Evolutionary conservation across 805 yeast species (phyloP), one percentile per base, ranked within the genome.

Genomic region (Schwanniomyces sp.): DNA sequence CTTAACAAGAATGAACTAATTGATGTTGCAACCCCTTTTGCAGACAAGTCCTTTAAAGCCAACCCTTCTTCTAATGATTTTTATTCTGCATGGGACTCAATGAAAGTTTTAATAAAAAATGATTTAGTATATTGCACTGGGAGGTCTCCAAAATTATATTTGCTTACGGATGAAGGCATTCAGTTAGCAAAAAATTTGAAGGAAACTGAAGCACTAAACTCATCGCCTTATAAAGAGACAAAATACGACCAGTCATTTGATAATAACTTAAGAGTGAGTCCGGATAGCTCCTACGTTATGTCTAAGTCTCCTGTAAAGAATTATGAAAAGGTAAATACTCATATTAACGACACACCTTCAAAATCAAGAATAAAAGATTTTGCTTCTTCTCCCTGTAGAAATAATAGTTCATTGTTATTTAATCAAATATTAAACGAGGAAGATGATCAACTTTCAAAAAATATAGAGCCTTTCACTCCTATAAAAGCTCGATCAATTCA

Each of bases 21-120:
- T 2, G 57, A 72, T 8, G 55, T 62, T 14, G 96, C 88, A 0
- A 62, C 79, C 1, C 76, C 74, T 7, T 84, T 69, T 58, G 80
- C 86, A 46, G 82, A 81, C 46, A 62, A 74, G 16, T 78, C 88
- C 37, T 85, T 88, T 66, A 64, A 71, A 0, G 52, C 80, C 0
- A 85, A 85, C 57, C 82, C 88, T 1, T 67, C 84, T 1, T 75
- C 86, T 0, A 76, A 76, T 18, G 86, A 83, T 43, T 79, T 76
- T 55, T 82, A 86, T 58, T 81, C 89, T 1, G 92, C 95, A 0
- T 89, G 96, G 96, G 72, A 70, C 16, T 75, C 88, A 7, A 70
- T 85, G 30, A 85, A 85, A 50, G 82, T 85, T 1, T 67, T 92
- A 46, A 57, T 81, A 16, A 79, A 75, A 26, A 78, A 86, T 44